Evolutionary conservation across 345 rosid species (phyloP).

Genomic region (Lenwebbia sp.): DNA sequence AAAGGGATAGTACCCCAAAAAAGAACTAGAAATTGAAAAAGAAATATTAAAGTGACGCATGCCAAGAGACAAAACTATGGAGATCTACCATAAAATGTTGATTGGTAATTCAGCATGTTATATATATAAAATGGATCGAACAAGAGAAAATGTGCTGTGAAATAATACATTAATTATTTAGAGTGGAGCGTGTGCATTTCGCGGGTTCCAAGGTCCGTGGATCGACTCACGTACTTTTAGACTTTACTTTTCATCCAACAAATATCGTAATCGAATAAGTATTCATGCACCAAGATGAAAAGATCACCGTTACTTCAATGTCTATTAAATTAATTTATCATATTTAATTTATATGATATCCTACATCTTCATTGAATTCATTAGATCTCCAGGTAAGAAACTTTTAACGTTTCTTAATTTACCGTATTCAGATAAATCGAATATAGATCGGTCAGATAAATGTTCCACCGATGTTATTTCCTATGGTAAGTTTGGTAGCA

Average conservation of each 20-base stretch:
- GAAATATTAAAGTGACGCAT: neutral
- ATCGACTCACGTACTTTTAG: fast-evolving
- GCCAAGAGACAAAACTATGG: neutral
- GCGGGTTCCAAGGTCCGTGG: fast-evolving
- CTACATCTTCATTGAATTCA: neutral
- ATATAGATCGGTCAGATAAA: neutral
- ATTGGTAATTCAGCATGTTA: neutral
- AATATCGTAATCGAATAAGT: neutral
- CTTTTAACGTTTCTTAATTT: neutral
- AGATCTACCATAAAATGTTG: fast-evolving
- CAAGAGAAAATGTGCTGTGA: neutral
- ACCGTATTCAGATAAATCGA: neutral
- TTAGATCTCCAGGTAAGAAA: neutral
- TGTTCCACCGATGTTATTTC: neutral
- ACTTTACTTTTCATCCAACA: neutral
- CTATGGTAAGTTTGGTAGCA: neutral
- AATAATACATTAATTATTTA: neutral
- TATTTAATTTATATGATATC: fast-evolving
- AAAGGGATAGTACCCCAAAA: neutral
- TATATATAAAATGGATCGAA: fast-evolving
- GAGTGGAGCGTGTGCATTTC: fast-evolving
- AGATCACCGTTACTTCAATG: neutral
- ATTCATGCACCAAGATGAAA: neutral
- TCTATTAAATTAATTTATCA: neutral
- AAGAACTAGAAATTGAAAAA: neutral